Conservation (phyloP, 129 eudicot species). For the Daucus carota region DNA sequence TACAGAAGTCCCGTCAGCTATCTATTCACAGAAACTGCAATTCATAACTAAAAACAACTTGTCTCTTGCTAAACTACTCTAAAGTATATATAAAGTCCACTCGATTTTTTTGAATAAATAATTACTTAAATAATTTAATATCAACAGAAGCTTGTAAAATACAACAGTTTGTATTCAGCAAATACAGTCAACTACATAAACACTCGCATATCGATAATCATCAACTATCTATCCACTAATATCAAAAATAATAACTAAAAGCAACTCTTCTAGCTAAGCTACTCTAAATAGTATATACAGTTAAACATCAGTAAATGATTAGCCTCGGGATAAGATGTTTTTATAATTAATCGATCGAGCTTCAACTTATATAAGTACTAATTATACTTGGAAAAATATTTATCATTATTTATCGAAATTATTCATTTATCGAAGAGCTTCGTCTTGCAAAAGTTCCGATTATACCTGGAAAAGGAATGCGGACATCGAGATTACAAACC, state of each 20-base stretch:
- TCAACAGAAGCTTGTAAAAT: not conserved
- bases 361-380: too few relatives aligned
- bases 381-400: too few relatives aligned
- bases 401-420: too few relatives aligned
- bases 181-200: not conserved
- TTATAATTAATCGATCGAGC: too few relatives aligned
- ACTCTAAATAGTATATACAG: not conserved
- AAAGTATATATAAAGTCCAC: not conserved
- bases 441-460: not conserved
- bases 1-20: too few relatives aligned
- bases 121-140: too few relatives aligned
- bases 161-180: not conserved
- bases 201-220: too few relatives aligned
- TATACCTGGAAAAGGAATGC: slow-evolving; percentile 86
- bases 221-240: not conserved
- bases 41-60: not conserved
- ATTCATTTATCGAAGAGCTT: too few relatives aligned
- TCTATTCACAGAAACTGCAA: not conserved
- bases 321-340: too few relatives aligned
- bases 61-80: not conserved
- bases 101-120: too few relatives aligned
- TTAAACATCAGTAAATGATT: too few relatives aligned
- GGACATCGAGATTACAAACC: slow-evolving; percentile 63
- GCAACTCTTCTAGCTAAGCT: not conserved
- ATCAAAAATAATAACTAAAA: not conserved